Conservation (phyloP, 2,329 filamentous ascomycete genomes). For the Fusarium sp. region DNA sequence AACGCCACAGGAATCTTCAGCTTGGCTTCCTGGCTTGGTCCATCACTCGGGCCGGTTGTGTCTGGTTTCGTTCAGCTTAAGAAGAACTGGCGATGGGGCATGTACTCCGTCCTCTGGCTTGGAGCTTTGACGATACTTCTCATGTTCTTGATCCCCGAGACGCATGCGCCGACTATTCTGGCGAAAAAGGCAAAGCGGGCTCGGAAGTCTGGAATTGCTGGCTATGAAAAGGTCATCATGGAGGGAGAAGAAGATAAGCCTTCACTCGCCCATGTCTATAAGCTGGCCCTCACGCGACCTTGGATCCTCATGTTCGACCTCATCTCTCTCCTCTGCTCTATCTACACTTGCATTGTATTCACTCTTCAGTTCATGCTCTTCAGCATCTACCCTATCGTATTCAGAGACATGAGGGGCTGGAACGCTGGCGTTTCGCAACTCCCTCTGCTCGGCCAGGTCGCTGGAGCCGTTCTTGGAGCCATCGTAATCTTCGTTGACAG, state of each 20-base stretch:
- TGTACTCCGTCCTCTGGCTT: slow-evolving; percentile 61
- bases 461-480: slow-evolving; percentile 61
- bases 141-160: slow-evolving; percentile 71
- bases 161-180: slow-evolving; percentile 63
- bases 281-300: slow-evolving; percentile 63
- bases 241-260: slow-evolving; percentile 59
- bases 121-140: slow-evolving; percentile 54
- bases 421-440: slow-evolving; percentile 64
- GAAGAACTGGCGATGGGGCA: slow-evolving; percentile 65
- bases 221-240: slow-evolving; percentile 64
- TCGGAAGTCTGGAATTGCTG: slow-evolving; percentile 59
- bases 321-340: slow-evolving; percentile 63
- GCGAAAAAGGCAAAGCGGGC: slow-evolving; percentile 65
- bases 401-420: slow-evolving; percentile 64
- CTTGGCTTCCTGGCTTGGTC: slow-evolving; percentile 65
- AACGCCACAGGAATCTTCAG: slow-evolving; percentile 67
- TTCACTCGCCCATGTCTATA: slow-evolving; percentile 59
- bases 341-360: slow-evolving; percentile 66
- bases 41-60: slow-evolving; percentile 65
- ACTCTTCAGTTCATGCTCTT: slow-evolving; percentile 69
- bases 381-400: slow-evolving; percentile 67
- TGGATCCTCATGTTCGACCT: slow-evolving; percentile 67
- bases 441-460: slow-evolving; percentile 61
- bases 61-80: slow-evolving; percentile 68
- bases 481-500: slow-evolving; percentile 56